phyloP scores from a whole-genome alignment of 2,329 filamentous ascomycete species.

The Hymenoscyphus albidus region DNA sequence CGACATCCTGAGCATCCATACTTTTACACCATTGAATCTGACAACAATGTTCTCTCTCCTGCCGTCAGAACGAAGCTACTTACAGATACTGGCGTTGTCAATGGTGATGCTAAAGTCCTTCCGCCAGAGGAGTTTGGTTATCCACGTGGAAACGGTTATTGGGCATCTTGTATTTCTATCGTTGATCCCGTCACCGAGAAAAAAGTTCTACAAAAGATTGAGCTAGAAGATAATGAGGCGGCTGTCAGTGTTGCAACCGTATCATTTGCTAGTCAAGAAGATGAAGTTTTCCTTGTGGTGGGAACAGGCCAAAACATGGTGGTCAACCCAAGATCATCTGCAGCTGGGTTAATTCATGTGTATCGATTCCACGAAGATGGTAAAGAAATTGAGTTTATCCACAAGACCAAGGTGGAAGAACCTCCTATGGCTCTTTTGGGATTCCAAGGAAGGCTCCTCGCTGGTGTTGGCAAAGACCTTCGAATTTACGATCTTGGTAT shows the following conservation, averaged over 20 bases:
- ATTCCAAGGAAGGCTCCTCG: slow-evolving; percentile 86
- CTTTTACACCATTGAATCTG: slow-evolving; percentile 92
- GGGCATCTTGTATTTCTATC: slow-evolving; percentile 93
- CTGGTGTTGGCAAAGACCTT: slow-evolving; percentile 78
- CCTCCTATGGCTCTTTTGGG: slow-evolving; percentile 85
- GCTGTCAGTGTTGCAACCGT: slow-evolving; percentile 83
- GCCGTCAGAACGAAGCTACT: slow-evolving; percentile 73
- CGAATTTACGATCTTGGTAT: slow-evolving; percentile 91
- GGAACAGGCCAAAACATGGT: slow-evolving; percentile 90
- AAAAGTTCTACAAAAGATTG: slow-evolving; percentile 69
- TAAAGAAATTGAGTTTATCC: slow-evolving; percentile 86
- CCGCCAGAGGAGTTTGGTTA: slow-evolving; percentile 86
- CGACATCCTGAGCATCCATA: slow-evolving; percentile 83
- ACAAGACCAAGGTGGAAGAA: slow-evolving; percentile 90
- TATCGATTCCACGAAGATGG: slow-evolving; percentile 87
- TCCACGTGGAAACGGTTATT: slow-evolving; percentile 75
- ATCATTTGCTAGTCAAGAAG: slow-evolving; percentile 81
- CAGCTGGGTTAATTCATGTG: slow-evolving; percentile 82
- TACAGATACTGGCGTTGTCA: slow-evolving; percentile 64
- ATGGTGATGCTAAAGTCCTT: slow-evolving; percentile 67
- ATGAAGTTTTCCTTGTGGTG: slow-evolving; percentile 87
- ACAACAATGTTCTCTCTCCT: slow-evolving; percentile 84
- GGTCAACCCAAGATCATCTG: slow-evolving; percentile 70
- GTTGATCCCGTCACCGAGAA: slow-evolving; percentile 79
- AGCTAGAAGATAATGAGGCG: slow-evolving; percentile 86